Conservation (phyloP, 2,329 filamentous ascomycete genomes). For the Diaporthe ilicicola region DNA sequence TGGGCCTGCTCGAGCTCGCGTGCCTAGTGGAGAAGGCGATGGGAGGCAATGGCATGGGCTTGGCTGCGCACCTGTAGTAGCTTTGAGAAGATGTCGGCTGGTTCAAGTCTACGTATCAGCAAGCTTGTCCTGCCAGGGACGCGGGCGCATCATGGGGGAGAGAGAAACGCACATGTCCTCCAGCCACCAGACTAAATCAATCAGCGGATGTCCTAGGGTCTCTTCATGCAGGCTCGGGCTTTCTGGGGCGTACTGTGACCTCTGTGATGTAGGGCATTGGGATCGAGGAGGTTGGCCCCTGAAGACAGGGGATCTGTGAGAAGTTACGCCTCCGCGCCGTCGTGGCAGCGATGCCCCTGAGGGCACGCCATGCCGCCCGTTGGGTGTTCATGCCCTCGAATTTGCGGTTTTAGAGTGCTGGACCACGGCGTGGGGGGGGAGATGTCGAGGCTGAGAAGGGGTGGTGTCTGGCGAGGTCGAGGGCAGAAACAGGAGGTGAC, state of each 20-base stretch:
- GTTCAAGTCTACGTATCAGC: constrained; percentile 38
- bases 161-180: constrained; percentile 72
- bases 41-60: not conserved
- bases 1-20: constrained; percentile 40
- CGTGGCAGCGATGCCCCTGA: constrained; percentile 45
- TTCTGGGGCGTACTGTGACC: constrained; percentile 53
- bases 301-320: constrained; percentile 49
- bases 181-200: constrained; percentile 72
- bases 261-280: constrained; percentile 69
- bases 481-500: constrained; percentile 21
- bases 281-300: constrained; percentile 49
- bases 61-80: constrained; percentile 69
- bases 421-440: constrained; percentile 3
- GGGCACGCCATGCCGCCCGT: constrained; percentile 44
- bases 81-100: constrained; percentile 85
- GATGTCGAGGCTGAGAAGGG: not conserved
- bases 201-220: constrained; percentile 40
- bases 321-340: constrained; percentile 49
- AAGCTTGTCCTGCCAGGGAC: constrained; percentile 14
- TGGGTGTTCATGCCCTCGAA: constrained; percentile 46
- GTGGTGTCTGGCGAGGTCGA: not conserved
- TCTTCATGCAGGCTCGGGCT: not conserved
- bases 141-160: not conserved
- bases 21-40: not conserved
- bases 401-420: not conserved